phyloP scores from a whole-genome alignment of 2,329 filamentous ascomycete genomes.

The Neofusicoccum ribis region DNA sequence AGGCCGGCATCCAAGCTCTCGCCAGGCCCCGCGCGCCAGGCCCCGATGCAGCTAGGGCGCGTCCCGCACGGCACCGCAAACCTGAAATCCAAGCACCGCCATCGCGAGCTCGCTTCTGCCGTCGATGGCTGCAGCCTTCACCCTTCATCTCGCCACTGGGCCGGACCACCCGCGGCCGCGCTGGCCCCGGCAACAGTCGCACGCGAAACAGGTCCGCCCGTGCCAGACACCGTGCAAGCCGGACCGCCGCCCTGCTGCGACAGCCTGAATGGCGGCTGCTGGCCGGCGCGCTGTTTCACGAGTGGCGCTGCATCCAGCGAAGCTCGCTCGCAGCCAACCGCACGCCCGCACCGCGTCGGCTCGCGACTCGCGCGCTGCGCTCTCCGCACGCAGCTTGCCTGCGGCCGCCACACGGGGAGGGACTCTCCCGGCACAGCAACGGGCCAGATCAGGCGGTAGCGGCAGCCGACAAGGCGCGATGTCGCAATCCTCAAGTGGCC shows the following conservation, averaged over 20 bases:
- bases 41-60: not conserved
- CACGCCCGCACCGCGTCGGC: too few species aligned
- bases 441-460: not conserved
- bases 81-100: not conserved
- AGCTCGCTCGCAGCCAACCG: not conserved
- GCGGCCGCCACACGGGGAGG: not conserved
- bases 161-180: not conserved
- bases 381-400: not conserved
- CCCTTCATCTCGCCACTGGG: not conserved
- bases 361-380: too few species aligned
- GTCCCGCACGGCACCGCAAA: not conserved
- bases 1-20: not conserved
- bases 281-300: not conserved
- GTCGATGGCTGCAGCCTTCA: not conserved
- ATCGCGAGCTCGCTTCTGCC: not conserved
- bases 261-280: not conserved
- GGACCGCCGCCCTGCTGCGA: not conserved
- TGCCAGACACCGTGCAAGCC: not conserved
- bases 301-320: not conserved
- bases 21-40: not conserved
- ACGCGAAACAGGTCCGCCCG: not conserved
- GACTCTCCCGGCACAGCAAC: not conserved
- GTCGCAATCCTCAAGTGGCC: not conserved
- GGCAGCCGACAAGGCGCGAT: not conserved
- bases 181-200: not conserved